Percentiles rank a stretch among this genome's conserved stretches.
These are phyloP conservation scores for Entomortierella parvispora DNA, from an alignment of 192 early-diverging fungal species.

Conservation along the genomic window DNA sequence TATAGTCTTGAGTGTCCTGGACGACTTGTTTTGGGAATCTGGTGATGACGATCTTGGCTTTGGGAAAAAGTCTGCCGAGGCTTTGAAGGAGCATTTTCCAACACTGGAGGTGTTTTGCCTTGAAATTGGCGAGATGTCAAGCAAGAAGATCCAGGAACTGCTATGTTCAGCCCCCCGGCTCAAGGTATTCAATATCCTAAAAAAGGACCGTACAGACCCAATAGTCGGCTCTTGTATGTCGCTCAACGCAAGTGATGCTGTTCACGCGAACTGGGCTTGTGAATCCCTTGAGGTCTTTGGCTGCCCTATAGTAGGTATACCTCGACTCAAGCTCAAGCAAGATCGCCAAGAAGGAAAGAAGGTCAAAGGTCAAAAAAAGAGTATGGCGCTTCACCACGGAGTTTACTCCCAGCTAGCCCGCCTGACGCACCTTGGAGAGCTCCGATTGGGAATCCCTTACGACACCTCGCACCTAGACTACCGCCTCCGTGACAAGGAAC, in stretches of 20 bases:
- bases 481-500: neutral
- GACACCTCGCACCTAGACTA: neutral
- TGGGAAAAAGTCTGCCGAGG: slow-evolving; percentile 5
- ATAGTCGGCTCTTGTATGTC: neutral
- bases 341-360: neutral
- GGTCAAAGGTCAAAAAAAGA: slow-evolving; percentile 1
- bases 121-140: neutral
- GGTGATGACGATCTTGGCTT: slow-evolving; percentile 5
- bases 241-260: slow-evolving; percentile 9
- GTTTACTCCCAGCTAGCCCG: slow-evolving; percentile 7
- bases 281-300: slow-evolving; percentile 9
- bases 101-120: slow-evolving; percentile 10
- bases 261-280: slow-evolving; percentile 4
- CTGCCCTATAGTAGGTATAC: slow-evolving; percentile 8
- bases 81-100: slow-evolving; percentile 11
- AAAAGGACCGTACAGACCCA: neutral
- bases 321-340: neutral
- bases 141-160: slow-evolving; percentile 14
- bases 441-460: slow-evolving; percentile 12
- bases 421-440: slow-evolving; percentile 10
- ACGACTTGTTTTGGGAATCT: too few relatives aligned
- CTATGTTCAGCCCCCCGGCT: slow-evolving; percentile 9
- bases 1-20: neutral
- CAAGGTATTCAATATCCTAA: slow-evolving; percentile 10
- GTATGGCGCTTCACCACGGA: neutral